Evolutionary conservation across 768 basidiomycete species (phyloP), one percentile per base, ranked within the genome.

Genomic region (Butyriboletus loyo): DNA sequence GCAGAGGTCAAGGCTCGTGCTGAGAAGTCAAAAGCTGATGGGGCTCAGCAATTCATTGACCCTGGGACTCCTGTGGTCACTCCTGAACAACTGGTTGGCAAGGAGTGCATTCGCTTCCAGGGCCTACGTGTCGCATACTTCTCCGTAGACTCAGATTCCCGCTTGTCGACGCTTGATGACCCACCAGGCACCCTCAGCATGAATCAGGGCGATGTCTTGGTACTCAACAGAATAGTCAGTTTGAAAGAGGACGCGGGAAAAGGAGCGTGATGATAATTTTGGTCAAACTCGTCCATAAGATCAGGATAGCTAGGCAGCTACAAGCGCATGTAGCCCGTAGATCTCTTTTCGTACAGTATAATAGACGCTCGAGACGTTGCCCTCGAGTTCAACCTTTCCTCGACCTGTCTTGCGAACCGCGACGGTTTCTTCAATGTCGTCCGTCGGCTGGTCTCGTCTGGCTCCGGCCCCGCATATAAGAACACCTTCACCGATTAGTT

Each of bases 401-500:
- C 85, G 81, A 3, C 80, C 91, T 22, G 86, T 79, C 77, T 98
- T 99, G 59, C 87, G 77, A 27, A 98, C 96, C 0, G 92, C 87
- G 5, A 98, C 94, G 4, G 85, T 80, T 48, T 87, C 84, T 54
- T 81, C 78, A 28, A 82, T 64, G 30, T 74, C 61, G 49, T 82
- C 79, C 31, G 75, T 66, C 27, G 71, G 66, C 40, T 72, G 64
- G 54, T 60, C 58, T 65, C 72, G 57, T 67, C 72, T 80, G 17
- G 78, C 83, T 31, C 76, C 82, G 8, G 77, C 75, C 35, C 86
- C 87, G 64, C 97, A 99, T 32, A 99, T 81, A 27, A 99, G 77
- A 9, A 96, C 89, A 74, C 97, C 97, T 72, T 98, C 96, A 22
- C 96, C 96, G n/a, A 94, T 86, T 50, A 98, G 85, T 68, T 98